Percentiles rank a stretch among this genome's conserved stretches.
phyloP scores from a whole-genome alignment of 2,329 filamentous ascomycete genomes.

The Trichoderma koningiopsis region DNA sequence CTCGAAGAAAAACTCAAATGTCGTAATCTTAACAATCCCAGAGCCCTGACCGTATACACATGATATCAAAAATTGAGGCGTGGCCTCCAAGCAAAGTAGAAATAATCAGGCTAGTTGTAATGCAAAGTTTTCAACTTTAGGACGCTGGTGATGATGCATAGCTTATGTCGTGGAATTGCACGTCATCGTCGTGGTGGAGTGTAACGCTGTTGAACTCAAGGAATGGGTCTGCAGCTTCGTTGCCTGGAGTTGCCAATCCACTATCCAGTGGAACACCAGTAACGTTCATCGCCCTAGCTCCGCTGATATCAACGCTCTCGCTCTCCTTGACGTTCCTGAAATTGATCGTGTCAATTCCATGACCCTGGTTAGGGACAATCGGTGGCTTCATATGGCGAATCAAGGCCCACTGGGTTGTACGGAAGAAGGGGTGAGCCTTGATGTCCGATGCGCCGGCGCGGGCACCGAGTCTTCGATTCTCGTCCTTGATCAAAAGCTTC shows the following conservation, averaged over 20 bases:
- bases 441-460: slow-evolving; percentile 96
- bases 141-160: slow-evolving; percentile 25
- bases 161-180: slow-evolving; percentile 46
- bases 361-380: slow-evolving; percentile 89
- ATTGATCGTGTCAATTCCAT: slow-evolving; percentile 91
- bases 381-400: slow-evolving; percentile 98
- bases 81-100: slow-evolving; percentile 1
- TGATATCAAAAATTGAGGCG: slow-evolving; percentile 17
- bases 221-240: slow-evolving; percentile 84
- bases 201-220: slow-evolving; percentile 99
- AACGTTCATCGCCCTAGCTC: slow-evolving; percentile 54
- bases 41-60: slow-evolving; percentile 15
- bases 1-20: slow-evolving; percentile 16
- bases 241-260: slow-evolving; percentile 80
- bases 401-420: slow-evolving; percentile 92
- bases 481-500: slow-evolving; percentile 97
- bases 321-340: slow-evolving; percentile 98
- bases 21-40: slow-evolving; percentile 23
- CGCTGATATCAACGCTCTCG: slow-evolving; percentile 84
- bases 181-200: slow-evolving; percentile 92
- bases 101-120: background rate
- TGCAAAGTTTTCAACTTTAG: background rate
- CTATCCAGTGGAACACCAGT: slow-evolving; percentile 88
- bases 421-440: slow-evolving; percentile 94
- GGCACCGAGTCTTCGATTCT: slow-evolving; percentile 88